phyloP scores from a whole-genome alignment of 306 rosid genomes.

The Glycine tomentella region DNA sequence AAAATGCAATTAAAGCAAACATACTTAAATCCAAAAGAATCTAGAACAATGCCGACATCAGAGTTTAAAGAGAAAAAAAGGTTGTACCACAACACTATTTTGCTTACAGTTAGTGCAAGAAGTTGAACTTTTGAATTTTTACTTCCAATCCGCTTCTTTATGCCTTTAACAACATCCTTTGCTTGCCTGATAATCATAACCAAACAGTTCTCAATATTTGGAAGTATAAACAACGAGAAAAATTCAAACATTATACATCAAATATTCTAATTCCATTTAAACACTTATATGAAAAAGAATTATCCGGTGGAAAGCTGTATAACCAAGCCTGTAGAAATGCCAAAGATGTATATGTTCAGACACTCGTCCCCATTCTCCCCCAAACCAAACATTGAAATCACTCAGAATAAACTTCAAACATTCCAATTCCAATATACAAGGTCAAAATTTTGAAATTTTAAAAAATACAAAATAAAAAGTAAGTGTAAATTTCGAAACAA shows the following conservation, averaged over 20 bases:
- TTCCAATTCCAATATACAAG: not conserved
- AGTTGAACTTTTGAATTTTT: slow-evolving; percentile 93
- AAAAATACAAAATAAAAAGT: too few species aligned
- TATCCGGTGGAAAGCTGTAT: not conserved
- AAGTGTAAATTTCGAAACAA: not conserved
- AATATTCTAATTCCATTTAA: slow-evolving; percentile 27
- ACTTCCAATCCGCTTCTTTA: slow-evolving; percentile 95
- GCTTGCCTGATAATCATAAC: slow-evolving; percentile 79
- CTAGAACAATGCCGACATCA: slow-evolving; percentile 24
- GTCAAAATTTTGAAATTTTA: not conserved
- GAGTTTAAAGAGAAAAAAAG: not conserved
- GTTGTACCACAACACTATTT: not conserved
- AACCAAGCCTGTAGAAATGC: not conserved
- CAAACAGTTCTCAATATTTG: slow-evolving; percentile 29
- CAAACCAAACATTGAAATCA: not conserved
- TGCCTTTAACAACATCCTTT: slow-evolving; percentile 85
- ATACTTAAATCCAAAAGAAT: slow-evolving; percentile 12
- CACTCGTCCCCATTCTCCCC: slow-evolving; percentile 16
- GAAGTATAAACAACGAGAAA: slow-evolving; percentile 11
- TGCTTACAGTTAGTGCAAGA: slow-evolving; percentile 88
- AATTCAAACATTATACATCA: slow-evolving; percentile 24
- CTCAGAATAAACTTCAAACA: slow-evolving; percentile 4
- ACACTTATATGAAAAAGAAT: not conserved
- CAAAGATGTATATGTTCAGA: slow-evolving; percentile 16
- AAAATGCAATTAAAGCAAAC: slow-evolving; percentile 1